Base-by-base conservation (phyloP, 2,329 filamentous ascomycete species). In the Xylariaceae sp. region DNA sequence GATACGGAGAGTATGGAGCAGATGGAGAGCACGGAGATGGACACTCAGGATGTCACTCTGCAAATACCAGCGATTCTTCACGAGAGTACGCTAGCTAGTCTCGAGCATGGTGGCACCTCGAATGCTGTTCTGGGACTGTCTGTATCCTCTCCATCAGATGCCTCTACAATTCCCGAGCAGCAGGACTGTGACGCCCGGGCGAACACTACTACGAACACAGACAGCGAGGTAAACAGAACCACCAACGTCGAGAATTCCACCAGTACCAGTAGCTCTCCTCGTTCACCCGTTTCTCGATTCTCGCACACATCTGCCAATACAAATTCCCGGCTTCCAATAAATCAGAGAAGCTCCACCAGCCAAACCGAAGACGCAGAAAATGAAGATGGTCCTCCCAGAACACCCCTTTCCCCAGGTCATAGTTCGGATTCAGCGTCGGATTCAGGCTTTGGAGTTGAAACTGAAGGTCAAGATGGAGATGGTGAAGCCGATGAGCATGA, bases 11-110 rank as follows among this genome's bases (percentile, higher is more conserved):
- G n/a, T n/a, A n/a, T n/a, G n/a, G n/a, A n/a, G n/a, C n/a, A n/a
- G n/a, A n/a, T n/a, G 6, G 40, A 53, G 36, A 21, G 31, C 43
- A 19, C 23, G 14, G 53, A 46, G 7, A 41, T 39, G n/a, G 58
- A 58, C 17, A 16, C 34, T 54, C 54, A 61, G 58, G 50, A 48
- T 33, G 14, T 37, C 19, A n/a, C 24, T 40, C 49, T 28, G 28
- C 34, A n/a, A 12, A 12, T 24, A 4, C 41, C 34, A n/a, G 28
- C 28, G 36, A 14, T 23, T 16, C 2, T 1, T 8, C 54, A 31
- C 28, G 19, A 44, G 8, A 58, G 54, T 37, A 40, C 34, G 3
- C 40, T 45, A 2, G 16, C 24, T 4, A 41, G 29, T 21, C 5
- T 2, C 6, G 43, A n/a, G 6, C 5, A 43, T 23, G 14, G 7